Evolutionary conservation across 1,139 yeast genomes (phyloP).

Genomic region (Neolecta irregularis): DNA sequence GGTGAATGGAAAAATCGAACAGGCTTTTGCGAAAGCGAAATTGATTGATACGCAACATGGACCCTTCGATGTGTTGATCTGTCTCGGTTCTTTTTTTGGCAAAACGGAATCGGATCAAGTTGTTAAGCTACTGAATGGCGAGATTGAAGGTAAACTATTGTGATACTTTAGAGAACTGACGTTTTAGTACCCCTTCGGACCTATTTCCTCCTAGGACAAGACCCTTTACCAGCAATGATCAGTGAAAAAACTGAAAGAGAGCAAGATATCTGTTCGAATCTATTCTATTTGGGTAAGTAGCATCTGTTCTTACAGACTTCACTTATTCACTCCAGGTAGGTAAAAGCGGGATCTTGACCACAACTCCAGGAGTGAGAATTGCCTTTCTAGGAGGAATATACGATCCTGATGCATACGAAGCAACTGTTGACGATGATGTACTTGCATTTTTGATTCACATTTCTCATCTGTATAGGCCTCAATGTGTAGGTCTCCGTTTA

Average conservation of each 20-base stretch:
- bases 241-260: conserved; percentile 2
- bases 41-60: conserved; percentile 7
- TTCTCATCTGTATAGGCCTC: no score
- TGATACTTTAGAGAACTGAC: neutral
- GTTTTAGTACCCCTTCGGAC: conserved; percentile 8
- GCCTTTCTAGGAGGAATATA: conserved; percentile 6
- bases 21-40: conserved; percentile 9
- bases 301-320: neutral
- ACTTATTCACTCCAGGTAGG: conserved; percentile 6
- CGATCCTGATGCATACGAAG: neutral
- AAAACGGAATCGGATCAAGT: conserved; percentile 1
- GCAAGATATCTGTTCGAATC: conserved; percentile 11
- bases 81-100: conserved; percentile 11
- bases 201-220: conserved; percentile 10
- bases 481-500: no score
- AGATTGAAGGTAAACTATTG: neutral
- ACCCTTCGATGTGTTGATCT: conserved; percentile 11
- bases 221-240: conserved; percentile 7
- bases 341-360: conserved; percentile 6
- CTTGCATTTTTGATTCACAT: no score
- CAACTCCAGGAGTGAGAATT: conserved; percentile 7
- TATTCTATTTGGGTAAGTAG: conserved; percentile 7
- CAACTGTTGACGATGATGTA: no score
- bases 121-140: conserved; percentile 4
- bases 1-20: conserved; percentile 6